Evolutionary conservation across 2,329 filamentous ascomycete species (phyloP).

Genomic region (Paracoccidioides lutzii): DNA sequence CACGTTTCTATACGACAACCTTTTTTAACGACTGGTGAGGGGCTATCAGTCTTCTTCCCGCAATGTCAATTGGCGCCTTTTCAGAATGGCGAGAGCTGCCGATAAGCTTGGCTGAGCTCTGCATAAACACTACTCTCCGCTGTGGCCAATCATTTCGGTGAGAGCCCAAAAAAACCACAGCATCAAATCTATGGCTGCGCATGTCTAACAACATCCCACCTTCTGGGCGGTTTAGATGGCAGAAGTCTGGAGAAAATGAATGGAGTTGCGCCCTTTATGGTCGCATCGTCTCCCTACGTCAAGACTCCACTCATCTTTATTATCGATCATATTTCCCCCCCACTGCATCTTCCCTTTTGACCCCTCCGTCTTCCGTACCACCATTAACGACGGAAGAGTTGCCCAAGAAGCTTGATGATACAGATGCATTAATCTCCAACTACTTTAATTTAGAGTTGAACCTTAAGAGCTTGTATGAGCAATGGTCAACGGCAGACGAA

Average conservation of each 20-base stretch:
- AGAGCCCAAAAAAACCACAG: conserved; percentile 4
- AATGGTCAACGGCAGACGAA: conserved; percentile 74
- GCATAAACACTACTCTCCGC: conserved; percentile 83
- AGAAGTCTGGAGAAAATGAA: conserved; percentile 62
- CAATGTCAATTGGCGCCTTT: conserved; percentile 36
- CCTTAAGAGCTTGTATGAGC: conserved; percentile 60
- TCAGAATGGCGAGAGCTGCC: conserved; percentile 81
- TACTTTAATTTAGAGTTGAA: conserved; percentile 83
- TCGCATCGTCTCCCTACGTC: conserved; percentile 70
- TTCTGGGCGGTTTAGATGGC: conserved; percentile 50
- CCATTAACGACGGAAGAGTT: conserved; percentile 19
- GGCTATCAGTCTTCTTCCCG: background rate
- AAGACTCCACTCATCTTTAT: conserved; percentile 65
- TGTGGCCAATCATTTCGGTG: conserved; percentile 87
- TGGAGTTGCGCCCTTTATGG: conserved; percentile 86
- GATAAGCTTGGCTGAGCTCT: conserved; percentile 69
- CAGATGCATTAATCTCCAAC: conserved; percentile 58
- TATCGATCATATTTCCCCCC: conserved; percentile 57
- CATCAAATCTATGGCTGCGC: background rate
- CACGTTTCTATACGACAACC: too few species aligned
- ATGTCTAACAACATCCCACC: background rate
- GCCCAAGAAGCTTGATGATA: conserved; percentile 47
- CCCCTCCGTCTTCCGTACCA: conserved; percentile 27
- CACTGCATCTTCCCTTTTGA: conserved; percentile 21
- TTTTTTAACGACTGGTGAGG: too few species aligned